Base-by-base conservation (phyloP, 306 rosid genomes). In the Trifolium repens region DNA sequence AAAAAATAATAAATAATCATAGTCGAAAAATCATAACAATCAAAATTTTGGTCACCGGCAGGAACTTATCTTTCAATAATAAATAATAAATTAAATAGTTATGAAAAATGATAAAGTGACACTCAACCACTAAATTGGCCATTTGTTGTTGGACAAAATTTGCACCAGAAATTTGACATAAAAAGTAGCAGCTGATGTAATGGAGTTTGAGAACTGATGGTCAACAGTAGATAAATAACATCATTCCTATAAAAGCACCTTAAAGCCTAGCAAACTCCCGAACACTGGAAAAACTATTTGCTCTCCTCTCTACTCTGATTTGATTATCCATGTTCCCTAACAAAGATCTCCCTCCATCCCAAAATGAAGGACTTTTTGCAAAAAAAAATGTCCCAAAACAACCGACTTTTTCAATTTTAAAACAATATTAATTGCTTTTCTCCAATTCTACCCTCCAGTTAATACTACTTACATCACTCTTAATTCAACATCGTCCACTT, bases 151-250 rank as follows among this genome's bases (percentile, higher is more conserved):
- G 57, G 60, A 70, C 72, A 52, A 73, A 66, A 39, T 32, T 39
- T 53, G 26, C 40, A 61, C 34, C 6, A 42, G 39, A 52, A 70
- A 69, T 62, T 68, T 52, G 44, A 22, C 42, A 44, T 8, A 46
- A 68, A 59, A 42, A 8, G 17, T 22, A 37, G 54, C 64, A n/a
- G 69, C 26, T 57, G 59, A 13, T 34, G 27, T 35, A 17, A 10
- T 14, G 44, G 43, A 79, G 39, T 27, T 44, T 49, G 40, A 75
- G 73, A 42, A 59, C 57, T 62, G 32, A 12, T 27, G 5, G 67
- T 50, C 17, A 49, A 59, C 50, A 10, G 53, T 57, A 15, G 43
- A 70, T 32, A 83, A 68, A 61, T 68, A 78, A 58, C 67, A 74
- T 30, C 39, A 42, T 70, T 81, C 64, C 73, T 15, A 52, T 24